phyloP scores from a whole-genome alignment of 805 yeast genomes.

The Saccharomycopsis fibuligera region DNA sequence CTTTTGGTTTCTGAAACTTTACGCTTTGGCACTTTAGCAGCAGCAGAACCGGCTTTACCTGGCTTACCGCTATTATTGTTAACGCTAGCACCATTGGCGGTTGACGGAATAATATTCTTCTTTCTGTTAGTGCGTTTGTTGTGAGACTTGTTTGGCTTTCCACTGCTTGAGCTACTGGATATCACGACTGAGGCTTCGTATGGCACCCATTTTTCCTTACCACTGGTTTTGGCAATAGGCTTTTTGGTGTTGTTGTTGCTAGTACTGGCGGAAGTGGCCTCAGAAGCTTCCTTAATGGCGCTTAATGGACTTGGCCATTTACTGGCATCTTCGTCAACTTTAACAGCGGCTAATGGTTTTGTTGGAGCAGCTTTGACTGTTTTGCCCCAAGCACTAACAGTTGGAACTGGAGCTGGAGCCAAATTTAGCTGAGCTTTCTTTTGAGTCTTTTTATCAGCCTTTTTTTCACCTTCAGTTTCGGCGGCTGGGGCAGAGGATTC shows the following conservation, averaged over 20 bases:
- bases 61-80: background rate
- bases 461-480: background rate
- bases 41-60: slow-evolving; percentile 1
- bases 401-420: slow-evolving; percentile 64
- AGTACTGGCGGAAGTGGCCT: slow-evolving; percentile 24
- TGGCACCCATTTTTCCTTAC: slow-evolving; percentile 69
- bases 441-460: slow-evolving; percentile 4
- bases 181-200: slow-evolving; percentile 48
- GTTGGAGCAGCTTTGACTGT: slow-evolving; percentile 27
- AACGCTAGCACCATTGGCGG: background rate
- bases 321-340: slow-evolving; percentile 16
- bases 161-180: slow-evolving; percentile 9
- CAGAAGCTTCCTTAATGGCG: background rate
- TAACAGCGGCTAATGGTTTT: slow-evolving; percentile 10
- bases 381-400: slow-evolving; percentile 55
- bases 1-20: slow-evolving; percentile 1
- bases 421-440: slow-evolving; percentile 14
- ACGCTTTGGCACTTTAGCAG: background rate
- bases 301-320: slow-evolving; percentile 11
- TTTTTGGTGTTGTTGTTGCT: slow-evolving; percentile 24
- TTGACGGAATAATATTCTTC: slow-evolving; percentile 6
- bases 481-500: slow-evolving; percentile 4
- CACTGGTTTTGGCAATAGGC: slow-evolving; percentile 23
- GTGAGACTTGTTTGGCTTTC: slow-evolving; percentile 10
- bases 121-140: slow-evolving; percentile 15